These are phyloP conservation scores for Linum tenue DNA, from an alignment of 345 rosid genomes.

Conservation along the genomic window DNA sequence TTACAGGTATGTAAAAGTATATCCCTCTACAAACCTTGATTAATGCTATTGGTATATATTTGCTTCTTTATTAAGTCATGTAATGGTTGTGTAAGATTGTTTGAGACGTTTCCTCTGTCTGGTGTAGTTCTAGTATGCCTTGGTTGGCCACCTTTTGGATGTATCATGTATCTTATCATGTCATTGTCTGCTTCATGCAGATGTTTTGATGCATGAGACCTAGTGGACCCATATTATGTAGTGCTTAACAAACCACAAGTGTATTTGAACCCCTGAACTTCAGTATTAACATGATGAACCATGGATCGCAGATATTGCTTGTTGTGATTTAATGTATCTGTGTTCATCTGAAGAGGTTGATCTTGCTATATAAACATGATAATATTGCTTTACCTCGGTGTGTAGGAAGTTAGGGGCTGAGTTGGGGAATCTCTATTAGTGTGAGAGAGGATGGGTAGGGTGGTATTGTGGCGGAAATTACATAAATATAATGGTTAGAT, in stretches of 20 bases:
- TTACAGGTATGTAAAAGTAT: slow-evolving; percentile 43
- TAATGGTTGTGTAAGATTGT: not conserved
- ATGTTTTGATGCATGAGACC: too few relatives aligned
- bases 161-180: too few relatives aligned
- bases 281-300: too few relatives aligned
- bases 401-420: not conserved
- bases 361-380: not conserved
- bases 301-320: too few relatives aligned
- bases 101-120: not conserved
- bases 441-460: not conserved
- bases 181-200: too few relatives aligned
- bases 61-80: not conserved
- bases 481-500: not conserved
- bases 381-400: not conserved
- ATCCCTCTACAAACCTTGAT: not conserved
- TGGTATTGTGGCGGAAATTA: not conserved
- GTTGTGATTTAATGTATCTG: too few relatives aligned
- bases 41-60: not conserved
- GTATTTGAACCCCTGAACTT: too few relatives aligned
- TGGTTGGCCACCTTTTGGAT: too few relatives aligned
- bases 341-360: too few relatives aligned
- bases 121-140: not conserved
- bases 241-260: too few relatives aligned
- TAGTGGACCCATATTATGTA: too few relatives aligned
- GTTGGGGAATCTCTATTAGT: too few relatives aligned